phyloP scores from a whole-genome alignment of 805 yeast species.

The Metschnikowia kofuensis region DNA sequence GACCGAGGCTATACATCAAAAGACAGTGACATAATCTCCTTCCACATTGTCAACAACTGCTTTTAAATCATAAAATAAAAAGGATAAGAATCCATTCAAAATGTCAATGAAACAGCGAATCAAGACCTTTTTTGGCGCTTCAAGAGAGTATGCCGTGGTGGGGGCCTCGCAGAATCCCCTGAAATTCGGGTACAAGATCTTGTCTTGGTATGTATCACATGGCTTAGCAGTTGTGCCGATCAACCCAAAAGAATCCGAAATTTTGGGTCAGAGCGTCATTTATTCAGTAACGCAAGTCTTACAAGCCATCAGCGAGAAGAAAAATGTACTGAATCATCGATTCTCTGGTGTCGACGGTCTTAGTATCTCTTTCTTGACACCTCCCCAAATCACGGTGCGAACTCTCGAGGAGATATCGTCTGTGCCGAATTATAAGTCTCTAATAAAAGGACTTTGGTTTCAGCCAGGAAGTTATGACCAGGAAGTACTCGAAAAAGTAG shows the following conservation, averaged over 20 bases:
- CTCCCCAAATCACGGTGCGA: slow-evolving; percentile 54
- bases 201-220: slow-evolving; percentile 62
- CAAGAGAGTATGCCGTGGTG: slow-evolving; percentile 57
- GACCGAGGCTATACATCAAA: too few relatives aligned
- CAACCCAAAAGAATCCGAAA: slow-evolving; percentile 52
- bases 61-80: too few relatives aligned
- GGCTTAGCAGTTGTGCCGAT: slow-evolving; percentile 61
- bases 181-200: slow-evolving; percentile 69
- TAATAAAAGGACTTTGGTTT: slow-evolving; percentile 67
- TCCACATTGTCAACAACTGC: too few relatives aligned
- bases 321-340: slow-evolving; percentile 24
- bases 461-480: slow-evolving; percentile 77
- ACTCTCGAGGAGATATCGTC: slow-evolving; percentile 37
- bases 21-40: too few relatives aligned
- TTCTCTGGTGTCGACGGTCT: slow-evolving; percentile 39
- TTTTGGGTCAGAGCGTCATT: slow-evolving; percentile 44
- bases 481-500: slow-evolving; percentile 45
- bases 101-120: slow-evolving; percentile 41
- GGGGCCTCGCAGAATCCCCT: slow-evolving; percentile 67
- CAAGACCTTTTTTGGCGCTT: slow-evolving; percentile 48
- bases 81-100: too few relatives aligned
- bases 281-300: slow-evolving; percentile 29
- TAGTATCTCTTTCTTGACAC: slow-evolving; percentile 70
- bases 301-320: slow-evolving; percentile 17
- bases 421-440: slow-evolving; percentile 35